Evolutionary conservation across 1,284 basidiomycete species (phyloP).

Genomic region (Moesziomyces sp.): DNA sequence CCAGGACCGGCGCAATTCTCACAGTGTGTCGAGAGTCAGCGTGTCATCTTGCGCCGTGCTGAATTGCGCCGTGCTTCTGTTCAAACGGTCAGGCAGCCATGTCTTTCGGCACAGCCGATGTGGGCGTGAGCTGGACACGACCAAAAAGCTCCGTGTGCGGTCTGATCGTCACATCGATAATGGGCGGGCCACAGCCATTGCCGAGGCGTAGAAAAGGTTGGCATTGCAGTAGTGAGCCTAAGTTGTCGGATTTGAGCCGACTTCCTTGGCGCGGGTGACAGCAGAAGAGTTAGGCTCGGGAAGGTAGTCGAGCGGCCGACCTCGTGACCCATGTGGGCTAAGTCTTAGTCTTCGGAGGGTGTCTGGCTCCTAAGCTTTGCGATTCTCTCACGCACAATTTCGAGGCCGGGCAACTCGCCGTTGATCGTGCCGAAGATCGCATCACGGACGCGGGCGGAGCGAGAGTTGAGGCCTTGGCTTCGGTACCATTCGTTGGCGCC

Average conservation of each 20-base stretch:
- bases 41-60: background rate
- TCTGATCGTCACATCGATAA: background rate
- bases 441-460: constrained; percentile 62
- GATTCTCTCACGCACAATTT: constrained; percentile 61
- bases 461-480: constrained; percentile 39
- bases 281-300: background rate
- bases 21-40: background rate
- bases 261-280: background rate
- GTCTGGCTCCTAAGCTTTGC: constrained; percentile 29
- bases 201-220: background rate
- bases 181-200: background rate
- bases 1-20: background rate
- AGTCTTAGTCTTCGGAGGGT: constrained; percentile 13
- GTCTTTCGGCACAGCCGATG: background rate
- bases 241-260: background rate
- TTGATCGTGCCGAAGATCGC: constrained; percentile 66
- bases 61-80: no score
- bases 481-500: constrained; percentile 50
- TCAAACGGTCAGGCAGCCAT: background rate
- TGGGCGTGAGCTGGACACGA: background rate
- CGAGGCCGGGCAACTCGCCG: constrained; percentile 63
- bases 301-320: background rate
- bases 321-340: background rate
- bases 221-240: background rate
- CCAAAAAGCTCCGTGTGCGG: no score